A percentile compares a stretch with the other conserved stretches of the same genome.
These are phyloP conservation scores for Nicotiana benthamiana DNA, from an alignment of 257 asterid species.

Conservation along the genomic window DNA sequence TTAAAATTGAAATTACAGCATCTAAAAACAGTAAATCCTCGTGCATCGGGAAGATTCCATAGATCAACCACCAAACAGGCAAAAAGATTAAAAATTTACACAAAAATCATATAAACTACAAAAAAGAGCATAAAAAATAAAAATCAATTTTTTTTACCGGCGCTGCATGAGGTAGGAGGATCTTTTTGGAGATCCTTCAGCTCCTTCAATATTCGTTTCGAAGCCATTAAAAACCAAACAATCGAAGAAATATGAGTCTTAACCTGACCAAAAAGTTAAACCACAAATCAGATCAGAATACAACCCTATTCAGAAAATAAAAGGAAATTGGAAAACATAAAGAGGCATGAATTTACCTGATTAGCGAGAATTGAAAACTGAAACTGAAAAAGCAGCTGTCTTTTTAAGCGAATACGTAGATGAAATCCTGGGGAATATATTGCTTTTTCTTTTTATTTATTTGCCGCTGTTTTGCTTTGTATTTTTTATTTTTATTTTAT, in stretches of 20 bases:
- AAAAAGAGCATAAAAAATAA: neutral
- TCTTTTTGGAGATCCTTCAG: constrained; percentile 7
- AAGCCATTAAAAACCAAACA: constrained; percentile 2
- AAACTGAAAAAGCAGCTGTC: neutral
- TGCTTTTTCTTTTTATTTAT: neutral
- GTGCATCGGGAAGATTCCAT: neutral
- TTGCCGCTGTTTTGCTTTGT: neutral
- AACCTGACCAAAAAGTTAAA: neutral
- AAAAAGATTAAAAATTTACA: neutral
- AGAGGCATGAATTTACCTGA: neutral
- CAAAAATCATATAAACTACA: neutral
- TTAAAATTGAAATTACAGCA: neutral
- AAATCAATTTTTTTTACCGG: neutral
- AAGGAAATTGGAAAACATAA: neutral
- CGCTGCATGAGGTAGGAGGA: constrained; percentile 12
- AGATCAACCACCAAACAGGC: neutral
- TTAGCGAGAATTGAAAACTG: neutral
- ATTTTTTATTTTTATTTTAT: too few relatives aligned
- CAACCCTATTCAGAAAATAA: neutral
- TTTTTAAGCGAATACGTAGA: neutral
- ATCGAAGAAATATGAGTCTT: neutral
- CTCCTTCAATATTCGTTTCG: constrained; percentile 10
- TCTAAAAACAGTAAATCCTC: neutral
- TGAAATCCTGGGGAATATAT: neutral
- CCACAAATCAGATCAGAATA: neutral